Base-by-base conservation (phyloP, 2,329 filamentous ascomycete genomes). In the Paecilomyces sp. region DNA sequence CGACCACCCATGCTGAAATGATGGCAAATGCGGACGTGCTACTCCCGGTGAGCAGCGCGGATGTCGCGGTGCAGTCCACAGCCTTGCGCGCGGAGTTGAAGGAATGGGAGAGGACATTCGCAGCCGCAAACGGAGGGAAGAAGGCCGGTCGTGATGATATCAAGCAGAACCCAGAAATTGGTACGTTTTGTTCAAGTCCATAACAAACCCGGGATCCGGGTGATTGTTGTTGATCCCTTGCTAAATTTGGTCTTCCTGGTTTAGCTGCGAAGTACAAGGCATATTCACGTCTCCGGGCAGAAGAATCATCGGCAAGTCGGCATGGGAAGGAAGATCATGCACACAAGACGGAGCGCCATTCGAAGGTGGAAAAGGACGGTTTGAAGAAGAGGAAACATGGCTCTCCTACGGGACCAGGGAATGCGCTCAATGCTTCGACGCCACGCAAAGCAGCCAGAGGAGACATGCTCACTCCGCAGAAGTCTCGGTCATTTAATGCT, bases 71-170 rank as follows among this genome's bases (percentile, higher is more conserved):
- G 0, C 65, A 71, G 58, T 70, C 74, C 41, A 63, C 69, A 25
- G 64, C 64, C 50, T 66, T 80, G 18, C 78, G 79, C 28, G 67
- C 70, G 3, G 74, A 78, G 62, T 63, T 81, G 51, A 81, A 81
- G 62, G 71, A 76, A 60, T 81, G 78, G 75, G 79, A 81, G 65
- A 71, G 75, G 54, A 70, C 70, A 0, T 81, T 81, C 63, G 70
- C 77, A 6, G 71, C 71, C 3, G 69, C 70, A 11, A 74, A 80
- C 60, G 69, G 71, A 28, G 78, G 77, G 8, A 71, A 70, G 36
- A 81, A 81, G 65, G 75, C 79, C 2, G 71, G 71, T 15, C 72
- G 77, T 24, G 70, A 75, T 28, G 79, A 81, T 68, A 81, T 81
- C 58, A 81, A 81, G 63, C 70, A 75, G 52, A 71, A 77, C 57